phyloP scores from a whole-genome alignment of 1,139 yeast genomes.

The Suzukiozyma palmioleophila region DNA sequence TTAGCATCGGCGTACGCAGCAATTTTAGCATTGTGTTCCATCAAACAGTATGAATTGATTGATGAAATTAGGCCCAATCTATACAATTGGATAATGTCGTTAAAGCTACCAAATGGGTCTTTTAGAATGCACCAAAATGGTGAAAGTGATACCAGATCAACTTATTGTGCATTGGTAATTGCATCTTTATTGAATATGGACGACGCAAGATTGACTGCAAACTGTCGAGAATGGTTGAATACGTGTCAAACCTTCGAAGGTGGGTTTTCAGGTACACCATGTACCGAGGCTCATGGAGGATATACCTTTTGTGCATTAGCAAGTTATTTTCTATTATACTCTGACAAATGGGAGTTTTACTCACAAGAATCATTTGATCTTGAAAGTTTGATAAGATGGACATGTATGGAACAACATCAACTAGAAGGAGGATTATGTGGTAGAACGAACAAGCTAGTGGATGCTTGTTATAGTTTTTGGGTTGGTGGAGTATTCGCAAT shows the following conservation, averaged over 20 bases:
- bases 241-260: conserved; percentile 91
- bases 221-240: conserved; percentile 57
- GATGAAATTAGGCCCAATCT: conserved; percentile 28
- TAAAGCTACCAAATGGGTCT: conserved; percentile 71
- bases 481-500: conserved; percentile 76
- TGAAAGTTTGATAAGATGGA: conserved; percentile 56
- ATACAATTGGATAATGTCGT: conserved; percentile 58
- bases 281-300: conserved; percentile 95
- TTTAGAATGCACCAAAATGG: conserved; percentile 74
- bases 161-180: conserved; percentile 78
- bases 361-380: conserved; percentile 22
- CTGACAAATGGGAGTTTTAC: not conserved
- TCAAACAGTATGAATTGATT: conserved; percentile 40
- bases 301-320: conserved; percentile 91
- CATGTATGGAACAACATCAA: conserved; percentile 59
- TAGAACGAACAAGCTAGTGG: conserved; percentile 87
- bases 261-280: conserved; percentile 82
- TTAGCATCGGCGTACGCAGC: conserved; percentile 84
- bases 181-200: conserved; percentile 63
- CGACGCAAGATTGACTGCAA: conserved; percentile 56
- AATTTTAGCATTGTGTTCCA: conserved; percentile 53
- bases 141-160: conserved; percentile 82
- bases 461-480: conserved; percentile 97
- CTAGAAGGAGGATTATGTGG: conserved; percentile 88
- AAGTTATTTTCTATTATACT: conserved; percentile 44